Base-by-base conservation (phyloP, 192 early-diverging fungal genomes). In the Coemansia sp. region DNA sequence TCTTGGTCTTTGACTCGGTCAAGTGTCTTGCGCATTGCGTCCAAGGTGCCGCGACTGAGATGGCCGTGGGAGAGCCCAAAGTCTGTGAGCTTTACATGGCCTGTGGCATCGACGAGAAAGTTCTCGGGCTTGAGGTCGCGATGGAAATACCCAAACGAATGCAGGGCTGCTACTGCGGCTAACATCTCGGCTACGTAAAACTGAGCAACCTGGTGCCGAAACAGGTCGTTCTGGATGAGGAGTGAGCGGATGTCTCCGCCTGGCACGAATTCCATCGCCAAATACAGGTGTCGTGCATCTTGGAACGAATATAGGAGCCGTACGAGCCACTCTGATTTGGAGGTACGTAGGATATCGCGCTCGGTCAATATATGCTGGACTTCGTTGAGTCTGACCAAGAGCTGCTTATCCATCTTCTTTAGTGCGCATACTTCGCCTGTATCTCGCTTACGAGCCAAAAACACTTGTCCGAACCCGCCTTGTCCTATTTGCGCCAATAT, bases 101-200 rank as follows among this genome's bases (percentile, higher is more conserved):
- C 94, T 13, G 82, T 77, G 12, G 74, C 72, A 58, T 78, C 76
- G 4, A 84, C 82, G 12, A 84, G 60, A 64, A 84, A 84, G 71
- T 84, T 84, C 34, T 84, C 82, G 0, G 82, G 82, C 66, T 84
- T 84, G 50, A 84, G 71, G 64, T 84, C 82, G 48, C 82, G 77
- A 19, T 84, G 82, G 45, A 79, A 84, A 63, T 79, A 84, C 1
- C 81, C 81, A 62, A 83, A 78, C 9, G 72, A 72, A 38, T 83
- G 81, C 32, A 83, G 77, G 36, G 87, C 91, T 22, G 89, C 83
- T 11, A 98, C 91, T 7, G 90, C 89, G n/a, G 92, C 72, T 17
- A 89, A 75, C 77, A 92, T 91, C 82, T 98, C 96, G 5, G 93
- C 93, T 48, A 94, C 84, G 72, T 98, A 98, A 71, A 96, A 97